Evolutionary conservation across 345 rosid genomes (phyloP), one percentile per base, ranked within the genome.

Genomic region (Populus deltoides): DNA sequence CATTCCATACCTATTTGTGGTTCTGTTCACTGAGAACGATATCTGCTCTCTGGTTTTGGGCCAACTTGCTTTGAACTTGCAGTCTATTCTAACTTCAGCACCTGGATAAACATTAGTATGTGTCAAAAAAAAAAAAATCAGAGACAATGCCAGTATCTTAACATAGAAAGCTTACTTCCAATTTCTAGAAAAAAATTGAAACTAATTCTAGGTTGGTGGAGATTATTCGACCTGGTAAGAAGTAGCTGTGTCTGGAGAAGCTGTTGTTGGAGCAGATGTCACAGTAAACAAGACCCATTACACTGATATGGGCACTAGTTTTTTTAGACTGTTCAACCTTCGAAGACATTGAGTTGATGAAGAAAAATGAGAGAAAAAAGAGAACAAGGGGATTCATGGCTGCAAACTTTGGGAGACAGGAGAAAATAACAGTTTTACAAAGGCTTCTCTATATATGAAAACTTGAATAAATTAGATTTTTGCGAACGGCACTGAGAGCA

Each of bases 241-340:
- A 97, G 92, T 92, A 97, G 90, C 98, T 92, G 92, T 94, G 91
- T 62, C 63, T 94, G 76, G 99, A 87, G 90, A 94, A 97, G 83
- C 81, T 94, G 89, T 97, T 92, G 90, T 90, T 94, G 88, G 95
- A 92, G 92, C 99, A 97, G 73, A 90, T 90, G 76, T 97, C 99
- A 41, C 99, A 97, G 70, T 90, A 97, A 78, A 97, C 99, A 79
- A 92, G 84, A 75, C 99, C 99, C 92, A 92, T 90, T 6, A 97
- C 91, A 15, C 90, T 84, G 80, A 92, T 86, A 61, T 89, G 88
- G 20, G 97, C 90, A 74, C 70, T 68, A 61, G 72, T 68, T 69
- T 80, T 86, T 22, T 57, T n/a, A 57, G 80, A 2, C 36, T 85
- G 81, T 68, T 75, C 75, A 29, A 66, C 72, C 83, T 76, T 84